Percentiles rank a stretch among this genome's conserved stretches.
Evolutionary conservation across 768 basidiomycete genomes (phyloP).

Genomic region (Rhizopogon vesiculosus): DNA sequence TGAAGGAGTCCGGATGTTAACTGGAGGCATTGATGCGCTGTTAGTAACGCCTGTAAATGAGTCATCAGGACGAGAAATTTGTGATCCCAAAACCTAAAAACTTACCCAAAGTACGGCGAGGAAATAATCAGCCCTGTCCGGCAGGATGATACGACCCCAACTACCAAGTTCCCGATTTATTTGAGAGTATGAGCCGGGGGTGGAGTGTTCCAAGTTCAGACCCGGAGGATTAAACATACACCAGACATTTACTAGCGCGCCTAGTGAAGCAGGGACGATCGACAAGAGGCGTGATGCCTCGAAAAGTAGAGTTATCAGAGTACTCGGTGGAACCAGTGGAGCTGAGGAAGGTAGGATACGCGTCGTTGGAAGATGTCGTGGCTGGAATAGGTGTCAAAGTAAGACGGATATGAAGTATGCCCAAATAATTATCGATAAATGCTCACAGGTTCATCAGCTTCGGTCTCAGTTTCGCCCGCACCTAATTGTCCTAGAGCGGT

Average conservation of each 20-base stretch:
- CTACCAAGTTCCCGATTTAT: neutral
- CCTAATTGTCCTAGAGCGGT: constrained; percentile 55
- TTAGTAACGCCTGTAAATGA: constrained; percentile 65
- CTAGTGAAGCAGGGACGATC: constrained; percentile 67
- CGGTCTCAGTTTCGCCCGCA: constrained; percentile 77
- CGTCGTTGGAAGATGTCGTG: constrained; percentile 64
- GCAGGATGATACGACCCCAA: constrained; percentile 33
- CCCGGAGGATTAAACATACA: constrained; percentile 44
- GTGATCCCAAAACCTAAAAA: neutral
- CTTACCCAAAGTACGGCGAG: constrained; percentile 71
- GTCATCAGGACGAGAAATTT: neutral
- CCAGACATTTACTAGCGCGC: constrained; percentile 59
- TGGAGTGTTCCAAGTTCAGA: constrained; percentile 4
- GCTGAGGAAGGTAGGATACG: constrained; percentile 50
- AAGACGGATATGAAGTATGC: constrained; percentile 4
- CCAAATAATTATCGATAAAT: constrained; percentile 4
- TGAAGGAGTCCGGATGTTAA: constrained; percentile 86
- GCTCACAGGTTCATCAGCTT: constrained; percentile 71
- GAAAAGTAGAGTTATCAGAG: constrained; percentile 58
- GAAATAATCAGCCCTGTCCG: constrained; percentile 58
- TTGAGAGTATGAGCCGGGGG: constrained; percentile 1
- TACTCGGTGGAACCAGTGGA: constrained; percentile 44
- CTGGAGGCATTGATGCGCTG: constrained; percentile 84
- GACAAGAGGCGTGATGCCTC: constrained; percentile 66
- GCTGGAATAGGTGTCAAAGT: constrained; percentile 29